A percentile compares a stretch with the other conserved stretches of the same genome.
Evolutionary conservation across 164 flowering plant genomes (phyloP).

Genomic region (Stephania yunnanensis): DNA sequence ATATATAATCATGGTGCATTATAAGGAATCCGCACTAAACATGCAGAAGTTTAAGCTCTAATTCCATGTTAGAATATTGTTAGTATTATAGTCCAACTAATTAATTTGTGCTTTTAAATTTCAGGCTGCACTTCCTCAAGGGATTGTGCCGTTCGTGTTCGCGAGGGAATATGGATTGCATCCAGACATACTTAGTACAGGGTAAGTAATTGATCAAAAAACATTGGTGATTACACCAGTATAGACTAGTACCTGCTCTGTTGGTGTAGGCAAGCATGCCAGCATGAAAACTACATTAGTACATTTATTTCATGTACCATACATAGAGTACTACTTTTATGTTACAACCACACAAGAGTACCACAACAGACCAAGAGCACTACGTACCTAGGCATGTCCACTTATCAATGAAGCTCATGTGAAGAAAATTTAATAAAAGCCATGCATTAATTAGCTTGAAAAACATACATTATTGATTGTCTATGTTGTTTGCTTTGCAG

Average conservation of each 20-base stretch:
- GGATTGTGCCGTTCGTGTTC: constrained; percentile 66
- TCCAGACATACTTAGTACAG: constrained; percentile 63
- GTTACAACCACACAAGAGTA: too few relatives aligned
- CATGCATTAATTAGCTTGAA: too few relatives aligned
- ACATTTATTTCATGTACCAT: neutral
- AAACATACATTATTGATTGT: neutral
- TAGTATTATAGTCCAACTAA: neutral
- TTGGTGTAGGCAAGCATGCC: neutral
- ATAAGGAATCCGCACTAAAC: too few relatives aligned
- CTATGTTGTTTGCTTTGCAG: constrained; percentile 27
- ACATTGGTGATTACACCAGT: neutral
- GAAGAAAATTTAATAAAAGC: neutral
- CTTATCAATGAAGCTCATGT: too few relatives aligned
- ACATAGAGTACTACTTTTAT: too few relatives aligned
- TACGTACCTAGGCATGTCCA: too few relatives aligned
- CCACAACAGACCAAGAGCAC: too few relatives aligned
- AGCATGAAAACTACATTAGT: neutral
- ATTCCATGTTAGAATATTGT: neutral
- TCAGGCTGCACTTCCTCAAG: constrained; percentile 72
- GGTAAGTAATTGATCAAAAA: constrained; percentile 25
- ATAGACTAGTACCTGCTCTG: neutral
- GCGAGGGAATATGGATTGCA: constrained; percentile 64
- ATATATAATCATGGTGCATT: too few relatives aligned
- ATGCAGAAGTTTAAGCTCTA: neutral
- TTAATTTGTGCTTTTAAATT: neutral